A percentile compares a stretch with the other conserved stretches of the same genome.
Conservation (phyloP, 306 rosid genomes). For the Crotalaria pallida region DNA sequence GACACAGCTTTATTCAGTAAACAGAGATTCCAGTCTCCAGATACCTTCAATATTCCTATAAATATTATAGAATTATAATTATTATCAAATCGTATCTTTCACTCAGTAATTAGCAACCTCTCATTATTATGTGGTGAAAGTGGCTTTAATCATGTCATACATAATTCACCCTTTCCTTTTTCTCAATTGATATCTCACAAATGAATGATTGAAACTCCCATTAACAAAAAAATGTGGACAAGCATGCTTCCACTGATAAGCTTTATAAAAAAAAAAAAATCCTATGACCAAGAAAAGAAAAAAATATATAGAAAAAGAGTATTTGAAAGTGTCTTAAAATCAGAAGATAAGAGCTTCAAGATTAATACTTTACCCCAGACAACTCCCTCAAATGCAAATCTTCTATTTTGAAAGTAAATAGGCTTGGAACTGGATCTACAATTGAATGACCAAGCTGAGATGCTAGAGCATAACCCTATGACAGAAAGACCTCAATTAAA, state of each 20-base stretch:
- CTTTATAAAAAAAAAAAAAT: background rate
- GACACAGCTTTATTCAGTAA: background rate
- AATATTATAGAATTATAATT: background rate
- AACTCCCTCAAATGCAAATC: slow-evolving; percentile 62
- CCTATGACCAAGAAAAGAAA: background rate
- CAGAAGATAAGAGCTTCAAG: slow-evolving; percentile 17
- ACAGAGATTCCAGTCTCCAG: background rate
- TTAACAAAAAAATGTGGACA: background rate
- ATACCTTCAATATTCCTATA: background rate
- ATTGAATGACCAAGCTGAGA: slow-evolving; percentile 90
- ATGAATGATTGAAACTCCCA: slow-evolving; percentile 1
- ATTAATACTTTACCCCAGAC: slow-evolving; percentile 65
- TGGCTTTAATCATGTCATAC: background rate
- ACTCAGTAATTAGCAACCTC: background rate
- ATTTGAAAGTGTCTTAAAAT: slow-evolving; percentile 7
- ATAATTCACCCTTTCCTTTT: background rate
- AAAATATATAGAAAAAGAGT: slow-evolving; percentile 8
- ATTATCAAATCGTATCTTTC: background rate
- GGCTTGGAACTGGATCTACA: slow-evolving; percentile 83
- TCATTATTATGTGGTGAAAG: slow-evolving; percentile 7
- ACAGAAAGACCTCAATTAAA: slow-evolving; percentile 25
- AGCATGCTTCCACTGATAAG: slow-evolving; percentile 1
- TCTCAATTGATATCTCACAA: background rate
- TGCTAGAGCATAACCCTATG: slow-evolving; percentile 79
- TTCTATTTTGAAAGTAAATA: slow-evolving; percentile 80